Evolutionary conservation across 352 stramenopile genomes (phyloP).

Genomic region (Globisporangium nagaii): DNA sequence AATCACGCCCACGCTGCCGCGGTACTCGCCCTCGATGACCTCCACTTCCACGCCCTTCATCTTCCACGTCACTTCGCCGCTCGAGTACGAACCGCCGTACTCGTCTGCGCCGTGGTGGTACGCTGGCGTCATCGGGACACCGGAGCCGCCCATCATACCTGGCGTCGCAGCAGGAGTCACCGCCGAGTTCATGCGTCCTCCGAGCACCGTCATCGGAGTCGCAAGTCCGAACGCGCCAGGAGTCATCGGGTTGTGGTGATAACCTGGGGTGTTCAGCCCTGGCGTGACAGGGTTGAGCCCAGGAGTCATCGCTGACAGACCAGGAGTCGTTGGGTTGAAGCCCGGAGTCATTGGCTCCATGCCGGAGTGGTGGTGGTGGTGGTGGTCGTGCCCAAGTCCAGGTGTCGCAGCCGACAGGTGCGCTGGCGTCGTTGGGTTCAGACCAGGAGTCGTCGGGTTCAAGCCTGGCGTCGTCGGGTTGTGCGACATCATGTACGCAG

Average conservation of each 20-base stretch:
- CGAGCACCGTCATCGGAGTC: conserved; percentile 49
- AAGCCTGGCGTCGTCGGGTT: conserved; percentile 76
- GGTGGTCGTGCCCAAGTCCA: conserved; percentile 57
- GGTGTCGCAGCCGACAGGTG: conserved; percentile 68
- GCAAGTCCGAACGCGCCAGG: conserved; percentile 71
- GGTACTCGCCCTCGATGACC: conserved; percentile 60
- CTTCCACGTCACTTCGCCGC: conserved; percentile 81
- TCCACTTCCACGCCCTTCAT: conserved; percentile 86
- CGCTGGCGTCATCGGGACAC: conserved; percentile 74
- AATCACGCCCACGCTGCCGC: conserved; percentile 70
- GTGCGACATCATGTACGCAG: conserved; percentile 73
- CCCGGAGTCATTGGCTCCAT: conserved; percentile 87
- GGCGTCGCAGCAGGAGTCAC: conserved; percentile 64
- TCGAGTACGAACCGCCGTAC: conserved; percentile 24
- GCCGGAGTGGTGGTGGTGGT: conserved; percentile 46
- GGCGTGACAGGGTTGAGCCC: conserved; percentile 79
- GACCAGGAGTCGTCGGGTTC: conserved; percentile 72
- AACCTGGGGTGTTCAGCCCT: conserved; percentile 76
- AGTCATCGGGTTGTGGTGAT: conserved; percentile 86
- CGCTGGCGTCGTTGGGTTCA: conserved; percentile 70
- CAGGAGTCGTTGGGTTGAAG: conserved; percentile 82
- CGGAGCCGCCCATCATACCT: conserved; percentile 58
- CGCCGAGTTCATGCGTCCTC: conserved; percentile 61
- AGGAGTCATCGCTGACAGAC: conserved; percentile 72
- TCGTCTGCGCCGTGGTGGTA: conserved; percentile 55